Evolutionary conservation across 805 yeast species (phyloP).

Genomic region (Barnettozyma pratensis): DNA sequence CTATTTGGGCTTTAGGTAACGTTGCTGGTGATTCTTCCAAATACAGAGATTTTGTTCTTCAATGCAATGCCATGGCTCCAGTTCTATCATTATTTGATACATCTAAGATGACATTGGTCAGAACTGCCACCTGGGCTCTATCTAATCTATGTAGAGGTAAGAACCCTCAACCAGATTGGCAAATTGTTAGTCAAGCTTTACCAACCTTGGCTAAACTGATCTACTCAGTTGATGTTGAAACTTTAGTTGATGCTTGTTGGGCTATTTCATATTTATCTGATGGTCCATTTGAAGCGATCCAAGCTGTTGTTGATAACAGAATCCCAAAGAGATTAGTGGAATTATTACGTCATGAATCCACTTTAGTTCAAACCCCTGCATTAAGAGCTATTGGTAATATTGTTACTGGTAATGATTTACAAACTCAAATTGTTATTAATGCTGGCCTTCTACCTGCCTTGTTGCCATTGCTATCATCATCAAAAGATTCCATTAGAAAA

Average conservation of each 20-base stretch:
- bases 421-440: conserved; percentile 92
- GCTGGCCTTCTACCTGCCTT: conserved; percentile 87
- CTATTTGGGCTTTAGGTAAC: conserved; percentile 98
- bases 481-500: conserved; percentile 89
- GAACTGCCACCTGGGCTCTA: conserved; percentile 98
- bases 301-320: conserved; percentile 94
- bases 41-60: conserved; percentile 84
- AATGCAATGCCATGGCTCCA: conserved; percentile 85
- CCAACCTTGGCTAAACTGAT: conserved; percentile 90
- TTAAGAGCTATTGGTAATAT: conserved; percentile 96
- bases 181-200: conserved; percentile 74
- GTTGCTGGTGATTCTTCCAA: conserved; percentile 96
- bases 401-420: conserved; percentile 94
- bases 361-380: conserved; percentile 93
- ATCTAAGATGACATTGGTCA: conserved; percentile 80
- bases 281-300: conserved; percentile 89
- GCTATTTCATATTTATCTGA: conserved; percentile 93
- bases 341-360: conserved; percentile 75
- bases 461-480: conserved; percentile 70
- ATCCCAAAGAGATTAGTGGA: conserved; percentile 94
- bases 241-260: conserved; percentile 97
- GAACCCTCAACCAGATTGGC: conserved; percentile 96
- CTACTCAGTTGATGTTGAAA: conserved; percentile 87
- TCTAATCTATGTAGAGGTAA: conserved; percentile 96
- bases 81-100: conserved; percentile 73